These are phyloP conservation scores for Claviceps cyperi DNA, from an alignment of 2,329 filamentous ascomycete genomes.

Conservation along the genomic window DNA sequence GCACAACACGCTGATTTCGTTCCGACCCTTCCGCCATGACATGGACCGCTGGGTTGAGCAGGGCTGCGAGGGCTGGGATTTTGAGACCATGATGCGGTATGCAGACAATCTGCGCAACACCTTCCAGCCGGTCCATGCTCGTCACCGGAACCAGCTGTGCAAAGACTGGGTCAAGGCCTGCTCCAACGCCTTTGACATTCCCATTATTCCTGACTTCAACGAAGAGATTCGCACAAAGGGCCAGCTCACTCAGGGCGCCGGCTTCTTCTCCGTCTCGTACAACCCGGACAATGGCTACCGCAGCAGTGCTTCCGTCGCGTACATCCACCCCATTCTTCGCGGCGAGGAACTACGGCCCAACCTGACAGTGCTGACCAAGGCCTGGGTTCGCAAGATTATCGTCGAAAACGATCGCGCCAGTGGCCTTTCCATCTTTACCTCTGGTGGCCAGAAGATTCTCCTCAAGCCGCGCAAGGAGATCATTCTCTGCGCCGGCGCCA, in stretches of 20 bases:
- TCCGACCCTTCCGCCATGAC: slow-evolving; percentile 83
- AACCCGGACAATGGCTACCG: slow-evolving; percentile 77
- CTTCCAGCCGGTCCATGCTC: slow-evolving; percentile 74
- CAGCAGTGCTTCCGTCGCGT: slow-evolving; percentile 78
- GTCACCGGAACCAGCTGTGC: slow-evolving; percentile 81
- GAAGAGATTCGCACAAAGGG: slow-evolving; percentile 63
- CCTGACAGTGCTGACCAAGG: slow-evolving; percentile 72
- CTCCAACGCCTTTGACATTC: slow-evolving; percentile 64
- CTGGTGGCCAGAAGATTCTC: slow-evolving; percentile 35
- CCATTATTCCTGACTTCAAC: slow-evolving; percentile 77
- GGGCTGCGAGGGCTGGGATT: slow-evolving; percentile 75
- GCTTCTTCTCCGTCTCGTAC: slow-evolving; percentile 84
- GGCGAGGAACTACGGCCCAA: slow-evolving; percentile 74
- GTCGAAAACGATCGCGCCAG: slow-evolving; percentile 54
- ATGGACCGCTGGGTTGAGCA: slow-evolving; percentile 69
- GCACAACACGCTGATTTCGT: slow-evolving; percentile 88
- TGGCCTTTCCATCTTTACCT: slow-evolving; percentile 53
- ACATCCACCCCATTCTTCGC: slow-evolving; percentile 80
- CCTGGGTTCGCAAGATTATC: slow-evolving; percentile 74
- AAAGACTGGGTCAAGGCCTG: slow-evolving; percentile 79
- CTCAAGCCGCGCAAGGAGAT: slow-evolving; percentile 60
- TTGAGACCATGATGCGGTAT: slow-evolving; percentile 68
- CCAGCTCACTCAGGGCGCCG: slow-evolving; percentile 59
- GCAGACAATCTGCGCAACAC: slow-evolving; percentile 78
- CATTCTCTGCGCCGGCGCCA: slow-evolving; percentile 64